Evolutionary conservation across 1,284 basidiomycete genomes (phyloP), one percentile per base, ranked within the genome.

Genomic region (Mycosarcoma mackinlayi): DNA sequence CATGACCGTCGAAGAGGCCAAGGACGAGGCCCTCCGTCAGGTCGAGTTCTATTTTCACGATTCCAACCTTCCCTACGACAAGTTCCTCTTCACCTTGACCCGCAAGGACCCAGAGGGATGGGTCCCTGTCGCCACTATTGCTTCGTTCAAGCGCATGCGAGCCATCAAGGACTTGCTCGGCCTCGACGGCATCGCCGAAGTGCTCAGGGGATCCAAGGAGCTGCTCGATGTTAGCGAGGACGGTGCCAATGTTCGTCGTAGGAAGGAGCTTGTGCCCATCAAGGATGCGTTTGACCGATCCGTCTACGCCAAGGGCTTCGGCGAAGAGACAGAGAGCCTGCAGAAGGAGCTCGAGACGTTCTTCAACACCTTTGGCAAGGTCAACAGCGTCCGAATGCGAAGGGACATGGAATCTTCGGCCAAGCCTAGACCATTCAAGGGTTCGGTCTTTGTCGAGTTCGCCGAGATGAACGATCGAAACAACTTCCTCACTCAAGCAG

Each of bases 61-160:
- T 53, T 89, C 93, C 28, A 98, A 98, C 85, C 88, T 98, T 46
- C 95, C 96, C 13, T 94, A 90, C 77, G 96, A 98, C 88, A 94
- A 92, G 89, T 98, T 96, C 86, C 93, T 98, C 89, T 98, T 77
- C 57, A 78, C 75, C 33, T 68, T 80, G 34, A 75, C 77, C 37
- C 73, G 74, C 49, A 80, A 78, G 50, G 72, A 79, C 53, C 71
- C 80, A 13, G 73, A 80, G 39, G 94, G 97, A 75, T 98, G 93
- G 94, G 89, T 98, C 10, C 89, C 93, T 1, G 87, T 98, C 81
- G 86, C 90, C 58, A 93, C 91, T 3, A 88, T 98, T 61, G 87
- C 91, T 4, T 94, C 92, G 10, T 98, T 98, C 89, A 97, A 96
- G 85, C 91, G 94, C 59, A 98, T 98, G 94, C 84, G 71, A 83